A percentile compares a stretch with the other conserved stretches of the same genome.
These are phyloP conservation scores for Lunularia cruciata DNA, from an alignment of 225 moss, liverwort and hornwort genomes.

Conservation along the genomic window DNA sequence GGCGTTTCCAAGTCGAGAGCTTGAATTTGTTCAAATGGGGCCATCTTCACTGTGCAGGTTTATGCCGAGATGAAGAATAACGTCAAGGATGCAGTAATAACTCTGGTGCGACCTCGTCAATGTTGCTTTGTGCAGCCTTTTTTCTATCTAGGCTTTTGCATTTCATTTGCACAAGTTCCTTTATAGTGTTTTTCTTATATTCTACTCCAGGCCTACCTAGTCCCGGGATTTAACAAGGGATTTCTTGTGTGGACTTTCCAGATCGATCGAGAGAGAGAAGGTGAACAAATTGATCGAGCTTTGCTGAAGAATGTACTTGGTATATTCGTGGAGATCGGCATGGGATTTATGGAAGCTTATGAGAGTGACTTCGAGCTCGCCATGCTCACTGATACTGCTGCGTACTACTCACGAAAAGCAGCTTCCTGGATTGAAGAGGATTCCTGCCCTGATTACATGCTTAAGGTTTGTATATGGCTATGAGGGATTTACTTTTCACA, in stretches of 20 bases:
- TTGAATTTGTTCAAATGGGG: no score
- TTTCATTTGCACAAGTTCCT: no score
- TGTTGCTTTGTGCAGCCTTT: no score
- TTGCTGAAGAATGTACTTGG: slow-evolving; percentile 93
- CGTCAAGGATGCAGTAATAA: slow-evolving; percentile 95
- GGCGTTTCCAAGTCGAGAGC: no score
- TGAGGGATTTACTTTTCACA: no score
- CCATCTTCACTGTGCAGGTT: slow-evolving; percentile 49
- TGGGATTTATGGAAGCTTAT: slow-evolving; percentile 96
- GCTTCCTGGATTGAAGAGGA: slow-evolving; percentile 99
- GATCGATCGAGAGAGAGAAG: slow-evolving; percentile 94
- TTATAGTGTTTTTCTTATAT: no score
- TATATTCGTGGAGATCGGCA: slow-evolving; percentile 97
- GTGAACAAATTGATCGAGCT: slow-evolving; percentile 98
- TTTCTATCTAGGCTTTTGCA: no score
- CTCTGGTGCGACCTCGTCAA: slow-evolving; percentile 56
- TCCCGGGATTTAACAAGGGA: no score
- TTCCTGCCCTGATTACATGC: slow-evolving; percentile 99
- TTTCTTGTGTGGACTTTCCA: slow-evolving; percentile 51
- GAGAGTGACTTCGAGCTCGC: slow-evolving; percentile 84
- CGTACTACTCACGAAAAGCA: slow-evolving; percentile 89
- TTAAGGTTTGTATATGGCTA: slow-evolving; percentile 77
- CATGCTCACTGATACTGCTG: slow-evolving; percentile 95
- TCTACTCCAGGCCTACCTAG: no score
- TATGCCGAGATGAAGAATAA: slow-evolving; percentile 95